Percentiles rank a stretch among this genome's conserved stretches.
These are phyloP conservation scores for Paxillus involutus DNA, from an alignment of 768 basidiomycete genomes.

Conservation along the genomic window DNA sequence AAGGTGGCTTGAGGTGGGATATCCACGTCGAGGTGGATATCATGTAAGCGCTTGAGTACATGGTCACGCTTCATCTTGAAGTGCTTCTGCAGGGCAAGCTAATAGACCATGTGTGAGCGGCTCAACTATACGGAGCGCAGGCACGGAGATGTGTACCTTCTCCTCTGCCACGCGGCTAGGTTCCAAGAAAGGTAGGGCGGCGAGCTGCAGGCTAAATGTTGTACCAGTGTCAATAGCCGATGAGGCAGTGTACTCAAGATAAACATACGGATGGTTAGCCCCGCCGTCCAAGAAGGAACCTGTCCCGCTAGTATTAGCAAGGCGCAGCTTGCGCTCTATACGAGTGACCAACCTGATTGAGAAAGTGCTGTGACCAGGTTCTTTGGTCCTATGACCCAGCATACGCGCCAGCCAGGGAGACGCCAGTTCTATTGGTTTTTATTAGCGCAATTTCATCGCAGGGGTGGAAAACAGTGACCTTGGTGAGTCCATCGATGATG, in stretches of 20 bases:
- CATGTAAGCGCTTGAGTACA: slow-evolving; percentile 76
- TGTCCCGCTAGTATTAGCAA: slow-evolving; percentile 10
- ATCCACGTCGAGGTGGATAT: slow-evolving; percentile 74
- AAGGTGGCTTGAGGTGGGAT: slow-evolving; percentile 82
- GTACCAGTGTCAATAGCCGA: background rate
- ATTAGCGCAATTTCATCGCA: background rate
- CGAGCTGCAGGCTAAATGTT: slow-evolving; percentile 69
- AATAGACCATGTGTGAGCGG: background rate
- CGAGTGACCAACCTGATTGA: slow-evolving; percentile 62
- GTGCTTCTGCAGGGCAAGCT: slow-evolving; percentile 83
- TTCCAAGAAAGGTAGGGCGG: slow-evolving; percentile 82
- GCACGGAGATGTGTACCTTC: slow-evolving; percentile 43
- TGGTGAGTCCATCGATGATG: slow-evolving; percentile 91
- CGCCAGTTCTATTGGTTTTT: slow-evolving; percentile 75
- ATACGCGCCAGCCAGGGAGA: slow-evolving; percentile 91
- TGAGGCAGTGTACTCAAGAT: background rate
- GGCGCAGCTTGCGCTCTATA: background rate
- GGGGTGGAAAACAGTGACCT: slow-evolving; percentile 42
- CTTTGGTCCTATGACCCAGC: slow-evolving; percentile 92
- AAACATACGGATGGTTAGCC: slow-evolving; percentile 83
- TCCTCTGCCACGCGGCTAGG: slow-evolving; percentile 66
- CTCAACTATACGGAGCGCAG: background rate
- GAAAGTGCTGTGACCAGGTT: slow-evolving; percentile 85
- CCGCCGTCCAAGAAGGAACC: slow-evolving; percentile 94
- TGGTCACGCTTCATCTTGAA: slow-evolving; percentile 93